phyloP scores from a whole-genome alignment of 441 rosid genomes.

The Hura crepitans region DNA sequence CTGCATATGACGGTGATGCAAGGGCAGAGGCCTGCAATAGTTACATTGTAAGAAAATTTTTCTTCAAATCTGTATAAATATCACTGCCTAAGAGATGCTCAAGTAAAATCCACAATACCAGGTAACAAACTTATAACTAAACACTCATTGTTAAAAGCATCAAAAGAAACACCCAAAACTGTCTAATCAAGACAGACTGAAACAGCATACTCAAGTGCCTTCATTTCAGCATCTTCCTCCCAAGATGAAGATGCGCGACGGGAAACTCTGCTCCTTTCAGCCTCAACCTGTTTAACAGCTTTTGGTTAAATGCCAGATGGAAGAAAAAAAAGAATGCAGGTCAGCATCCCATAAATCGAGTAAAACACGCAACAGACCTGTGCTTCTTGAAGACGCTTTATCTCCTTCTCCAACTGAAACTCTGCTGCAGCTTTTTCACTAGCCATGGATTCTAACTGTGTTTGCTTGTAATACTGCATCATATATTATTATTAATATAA shows the following conservation, averaged over 20 bases:
- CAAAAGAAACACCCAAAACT: background rate
- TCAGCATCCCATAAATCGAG: constrained; percentile 11
- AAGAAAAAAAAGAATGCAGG: constrained; percentile 15
- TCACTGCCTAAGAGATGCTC: background rate
- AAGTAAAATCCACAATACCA: background rate
- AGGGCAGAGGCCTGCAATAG: constrained; percentile 83
- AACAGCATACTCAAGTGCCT: constrained; percentile 77
- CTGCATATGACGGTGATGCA: constrained; percentile 88
- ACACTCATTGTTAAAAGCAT: constrained; percentile 18
- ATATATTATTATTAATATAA: constrained; percentile 17
- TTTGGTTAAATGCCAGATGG: constrained; percentile 11
- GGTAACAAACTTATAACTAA: background rate
- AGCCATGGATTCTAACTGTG: constrained; percentile 94
- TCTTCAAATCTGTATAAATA: background rate
- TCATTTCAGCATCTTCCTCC: constrained; percentile 95
- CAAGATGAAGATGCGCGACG: constrained; percentile 72
- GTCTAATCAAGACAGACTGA: constrained; percentile 12
- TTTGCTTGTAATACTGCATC: constrained; percentile 94
- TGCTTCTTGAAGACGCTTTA: constrained; percentile 76
- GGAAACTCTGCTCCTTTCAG: constrained; percentile 73
- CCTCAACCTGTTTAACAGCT: constrained; percentile 60
- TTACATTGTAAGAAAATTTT: constrained; percentile 21
- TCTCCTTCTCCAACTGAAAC: constrained; percentile 95
- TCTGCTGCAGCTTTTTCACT: constrained; percentile 99
- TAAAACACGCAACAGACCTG: constrained; percentile 46